A percentile compares a stretch with the other conserved stretches of the same genome.
Conservation (phyloP, 345 rosid species). For the Abelmoschus esculentus region DNA sequence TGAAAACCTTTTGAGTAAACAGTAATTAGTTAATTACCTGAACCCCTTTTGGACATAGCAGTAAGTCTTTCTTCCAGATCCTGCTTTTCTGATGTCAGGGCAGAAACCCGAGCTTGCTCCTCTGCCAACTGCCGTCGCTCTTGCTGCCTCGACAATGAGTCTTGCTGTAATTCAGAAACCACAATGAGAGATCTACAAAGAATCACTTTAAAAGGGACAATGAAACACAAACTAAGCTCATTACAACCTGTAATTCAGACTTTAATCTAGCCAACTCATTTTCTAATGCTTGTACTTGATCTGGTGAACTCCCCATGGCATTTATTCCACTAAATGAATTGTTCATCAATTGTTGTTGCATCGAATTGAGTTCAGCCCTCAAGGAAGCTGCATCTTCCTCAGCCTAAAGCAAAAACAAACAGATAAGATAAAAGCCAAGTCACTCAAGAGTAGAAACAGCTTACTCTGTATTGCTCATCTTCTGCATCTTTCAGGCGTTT, state of each 20-base stretch:
- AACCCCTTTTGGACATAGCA: conserved; percentile 31
- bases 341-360: conserved; percentile 64
- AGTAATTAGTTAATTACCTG: conserved; percentile 53
- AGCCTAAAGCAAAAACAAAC: conserved; percentile 44
- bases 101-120: conserved; percentile 59
- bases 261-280: conserved; percentile 57
- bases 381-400: conserved; percentile 98
- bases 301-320: conserved; percentile 35
- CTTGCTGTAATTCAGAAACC: conserved; percentile 45
- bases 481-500: conserved; percentile 84
- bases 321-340: conserved; percentile 42
- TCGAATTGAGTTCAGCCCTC: conserved; percentile 83
- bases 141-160: conserved; percentile 45
- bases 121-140: conserved; percentile 46
- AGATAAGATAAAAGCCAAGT: conserved; percentile 2
- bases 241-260: conserved; percentile 43
- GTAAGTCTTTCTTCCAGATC: conserved; percentile 62
- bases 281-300: conserved; percentile 60
- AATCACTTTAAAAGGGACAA: conserved; percentile 4
- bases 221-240: conserved; percentile 9
- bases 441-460: conserved; percentile 18
- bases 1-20: not conserved
- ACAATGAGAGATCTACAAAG: conserved; percentile 22
- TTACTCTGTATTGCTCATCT: conserved; percentile 82
- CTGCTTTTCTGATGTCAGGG: conserved; percentile 60